Conservation (phyloP, 805 yeast species). For the Yamadazyma akitaensis region DNA sequence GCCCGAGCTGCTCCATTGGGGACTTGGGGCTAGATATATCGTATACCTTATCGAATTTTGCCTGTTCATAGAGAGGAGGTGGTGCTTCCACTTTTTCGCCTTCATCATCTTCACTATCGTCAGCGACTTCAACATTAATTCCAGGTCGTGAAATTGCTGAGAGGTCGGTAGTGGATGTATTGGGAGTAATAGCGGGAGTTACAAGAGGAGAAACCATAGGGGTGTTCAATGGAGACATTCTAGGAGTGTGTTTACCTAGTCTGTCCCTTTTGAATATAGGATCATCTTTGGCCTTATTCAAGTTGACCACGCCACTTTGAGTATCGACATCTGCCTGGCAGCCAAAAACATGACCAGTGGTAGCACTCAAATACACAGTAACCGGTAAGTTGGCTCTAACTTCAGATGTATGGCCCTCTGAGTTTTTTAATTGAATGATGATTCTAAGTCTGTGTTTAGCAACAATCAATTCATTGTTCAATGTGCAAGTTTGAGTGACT, state of each 20-base stretch:
- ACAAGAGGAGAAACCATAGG: slow-evolving; percentile 5
- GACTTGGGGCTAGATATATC: slow-evolving; percentile 33
- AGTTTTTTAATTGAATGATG: slow-evolving; percentile 43
- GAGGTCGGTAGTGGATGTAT: slow-evolving; percentile 5
- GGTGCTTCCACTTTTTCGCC: slow-evolving; percentile 29
- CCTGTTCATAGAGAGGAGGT: slow-evolving; percentile 44
- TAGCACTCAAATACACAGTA: slow-evolving; percentile 39
- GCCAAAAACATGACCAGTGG: slow-evolving; percentile 35
- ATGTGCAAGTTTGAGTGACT: slow-evolving; percentile 43
- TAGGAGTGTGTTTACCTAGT: slow-evolving; percentile 3
- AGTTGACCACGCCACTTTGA: slow-evolving; percentile 21
- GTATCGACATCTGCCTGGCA: slow-evolving; percentile 30
- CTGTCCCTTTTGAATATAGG: slow-evolving; percentile 27
- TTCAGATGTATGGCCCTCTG: slow-evolving; percentile 50
- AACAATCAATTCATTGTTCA: slow-evolving; percentile 38
- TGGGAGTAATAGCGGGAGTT: slow-evolving; percentile 7
- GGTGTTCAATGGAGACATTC: slow-evolving; percentile 7
- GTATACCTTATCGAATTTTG: slow-evolving; percentile 34
- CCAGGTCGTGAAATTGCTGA: not conserved
- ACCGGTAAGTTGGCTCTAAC: slow-evolving; percentile 52
- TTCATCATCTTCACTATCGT: slow-evolving; percentile 18
- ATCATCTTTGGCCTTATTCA: slow-evolving; percentile 23
- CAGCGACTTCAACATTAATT: slow-evolving; percentile 12
- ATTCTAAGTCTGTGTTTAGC: slow-evolving; percentile 47
- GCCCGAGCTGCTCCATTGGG: slow-evolving; percentile 34